Evolutionary conservation across 192 early-diverging fungal genomes (phyloP).

Genomic region (Globomyces pollinis-pini): DNA sequence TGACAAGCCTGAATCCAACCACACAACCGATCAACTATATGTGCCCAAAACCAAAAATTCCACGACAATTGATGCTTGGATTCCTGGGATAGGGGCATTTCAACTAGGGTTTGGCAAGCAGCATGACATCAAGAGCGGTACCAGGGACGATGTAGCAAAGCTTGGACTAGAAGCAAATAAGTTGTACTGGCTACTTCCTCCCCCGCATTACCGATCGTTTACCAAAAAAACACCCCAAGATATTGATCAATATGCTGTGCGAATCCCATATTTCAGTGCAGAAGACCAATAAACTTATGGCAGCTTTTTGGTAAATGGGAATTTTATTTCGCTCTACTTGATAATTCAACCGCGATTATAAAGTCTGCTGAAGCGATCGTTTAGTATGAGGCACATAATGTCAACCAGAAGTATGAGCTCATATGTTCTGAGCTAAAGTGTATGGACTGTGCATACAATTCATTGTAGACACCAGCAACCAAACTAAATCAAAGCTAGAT

Average conservation of each 20-base stretch:
- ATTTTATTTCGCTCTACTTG: no score
- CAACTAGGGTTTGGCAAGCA: slow-evolving; percentile 11
- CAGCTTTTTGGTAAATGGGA: no score
- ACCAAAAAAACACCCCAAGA: slow-evolving; percentile 15
- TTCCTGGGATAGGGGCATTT: slow-evolving; percentile 13
- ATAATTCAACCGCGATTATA: no score
- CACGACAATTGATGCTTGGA: slow-evolving; percentile 14
- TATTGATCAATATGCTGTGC: slow-evolving; percentile 12
- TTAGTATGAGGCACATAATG: no score
- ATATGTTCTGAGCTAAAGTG: no score
- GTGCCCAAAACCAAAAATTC: slow-evolving; percentile 13
- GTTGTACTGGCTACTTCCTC: slow-evolving; percentile 17
- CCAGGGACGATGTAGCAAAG: slow-evolving; percentile 9
- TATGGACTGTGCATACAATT: no score
- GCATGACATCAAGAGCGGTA: slow-evolving; percentile 13
- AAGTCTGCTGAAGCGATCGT: no score
- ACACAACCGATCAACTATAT: slow-evolving; percentile 10
- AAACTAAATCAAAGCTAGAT: no score
- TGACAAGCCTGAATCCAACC: not conserved
- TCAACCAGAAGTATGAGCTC: no score
- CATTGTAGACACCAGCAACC: no score
- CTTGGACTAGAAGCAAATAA: slow-evolving; percentile 5
- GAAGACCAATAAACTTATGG: not conserved
- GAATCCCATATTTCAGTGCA: slow-evolving; percentile 9
- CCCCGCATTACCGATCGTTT: slow-evolving; percentile 14